Evolutionary conservation across 2,329 filamentous ascomycete species (phyloP).

Genomic region (Ascochyta viciae-villosae): DNA sequence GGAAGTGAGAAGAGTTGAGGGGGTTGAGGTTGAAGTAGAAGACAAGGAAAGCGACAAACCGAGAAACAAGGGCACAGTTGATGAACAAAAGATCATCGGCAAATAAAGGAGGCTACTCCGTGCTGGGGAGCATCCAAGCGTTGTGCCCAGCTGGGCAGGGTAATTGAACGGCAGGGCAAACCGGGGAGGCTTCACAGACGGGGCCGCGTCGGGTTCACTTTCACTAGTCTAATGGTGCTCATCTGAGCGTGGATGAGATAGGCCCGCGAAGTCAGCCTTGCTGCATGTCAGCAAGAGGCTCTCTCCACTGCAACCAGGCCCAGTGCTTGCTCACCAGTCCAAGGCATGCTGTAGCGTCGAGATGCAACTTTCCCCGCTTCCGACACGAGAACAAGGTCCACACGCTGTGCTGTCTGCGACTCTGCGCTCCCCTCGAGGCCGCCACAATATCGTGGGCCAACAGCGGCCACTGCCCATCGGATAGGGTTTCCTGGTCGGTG

Average conservation of each 20-base stretch:
- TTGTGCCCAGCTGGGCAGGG: conserved; percentile 26
- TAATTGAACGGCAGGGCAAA: conserved; percentile 27
- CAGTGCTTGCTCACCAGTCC: conserved; percentile 14
- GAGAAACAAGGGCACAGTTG: conserved; percentile 11
- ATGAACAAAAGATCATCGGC: conserved; percentile 5
- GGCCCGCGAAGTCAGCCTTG: conserved; percentile 41
- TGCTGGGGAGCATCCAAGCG: conserved; percentile 14
- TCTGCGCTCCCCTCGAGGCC: conserved; percentile 5
- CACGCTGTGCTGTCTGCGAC: background rate
- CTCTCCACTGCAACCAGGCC: conserved; percentile 27
- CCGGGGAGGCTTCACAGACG: conserved; percentile 17
- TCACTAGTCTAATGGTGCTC: conserved; percentile 25
- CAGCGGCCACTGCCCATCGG: background rate
- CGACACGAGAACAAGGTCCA: conserved; percentile 2
- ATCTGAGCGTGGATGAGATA: conserved; percentile 18
- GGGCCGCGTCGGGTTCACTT: conserved; percentile 24
- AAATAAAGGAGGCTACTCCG: conserved; percentile 34
- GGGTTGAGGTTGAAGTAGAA: background rate
- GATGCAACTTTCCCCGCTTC: conserved; percentile 40
- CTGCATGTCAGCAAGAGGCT: conserved; percentile 29
- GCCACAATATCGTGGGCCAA: conserved; percentile 5
- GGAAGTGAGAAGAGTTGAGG: background rate
- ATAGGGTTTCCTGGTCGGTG: conserved; percentile 5
- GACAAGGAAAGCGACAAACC: conserved; percentile 15
- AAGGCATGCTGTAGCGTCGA: conserved; percentile 25